A percentile compares a stretch with the other conserved stretches of the same genome.
These are phyloP conservation scores for Pythium phragmitis DNA, from an alignment of 352 stramenopile genomes.

Conservation along the genomic window DNA sequence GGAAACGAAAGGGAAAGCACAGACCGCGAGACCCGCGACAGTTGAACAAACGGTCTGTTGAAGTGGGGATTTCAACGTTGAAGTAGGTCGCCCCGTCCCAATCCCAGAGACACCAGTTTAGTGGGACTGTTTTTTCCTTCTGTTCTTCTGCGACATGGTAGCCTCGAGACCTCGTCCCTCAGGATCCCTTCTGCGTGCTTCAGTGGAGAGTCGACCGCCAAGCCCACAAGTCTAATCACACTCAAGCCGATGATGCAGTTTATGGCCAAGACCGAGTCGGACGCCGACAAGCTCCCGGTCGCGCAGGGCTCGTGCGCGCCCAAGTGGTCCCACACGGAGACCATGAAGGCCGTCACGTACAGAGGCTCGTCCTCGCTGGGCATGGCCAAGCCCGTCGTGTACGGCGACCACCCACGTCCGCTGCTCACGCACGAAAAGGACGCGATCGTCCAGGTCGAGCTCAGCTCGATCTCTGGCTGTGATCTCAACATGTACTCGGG, in stretches of 20 bases:
- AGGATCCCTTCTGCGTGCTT: neutral
- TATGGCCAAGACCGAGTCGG: constrained; percentile 20
- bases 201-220: neutral
- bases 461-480: constrained; percentile 39
- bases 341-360: constrained; percentile 38
- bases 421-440: constrained; percentile 33
- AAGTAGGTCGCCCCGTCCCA: neutral
- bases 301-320: constrained; percentile 30
- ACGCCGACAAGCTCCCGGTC: constrained; percentile 25
- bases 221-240: neutral
- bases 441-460: constrained; percentile 33
- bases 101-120: neutral
- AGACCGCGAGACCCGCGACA: neutral
- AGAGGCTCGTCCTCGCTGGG: constrained; percentile 21
- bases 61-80: constrained; percentile 1
- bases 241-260: constrained; percentile 21
- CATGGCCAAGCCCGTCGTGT: constrained; percentile 21
- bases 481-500: constrained; percentile 42
- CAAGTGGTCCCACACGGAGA: constrained; percentile 27
- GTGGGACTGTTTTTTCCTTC: neutral
- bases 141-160: neutral
- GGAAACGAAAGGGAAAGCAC: neutral
- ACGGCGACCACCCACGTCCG: constrained; percentile 25
- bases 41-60: neutral
- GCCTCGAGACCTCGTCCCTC: too few relatives aligned